These are phyloP conservation scores for Tylopilus cervinicoccineus DNA, from an alignment of 768 basidiomycete species.

Conservation along the genomic window DNA sequence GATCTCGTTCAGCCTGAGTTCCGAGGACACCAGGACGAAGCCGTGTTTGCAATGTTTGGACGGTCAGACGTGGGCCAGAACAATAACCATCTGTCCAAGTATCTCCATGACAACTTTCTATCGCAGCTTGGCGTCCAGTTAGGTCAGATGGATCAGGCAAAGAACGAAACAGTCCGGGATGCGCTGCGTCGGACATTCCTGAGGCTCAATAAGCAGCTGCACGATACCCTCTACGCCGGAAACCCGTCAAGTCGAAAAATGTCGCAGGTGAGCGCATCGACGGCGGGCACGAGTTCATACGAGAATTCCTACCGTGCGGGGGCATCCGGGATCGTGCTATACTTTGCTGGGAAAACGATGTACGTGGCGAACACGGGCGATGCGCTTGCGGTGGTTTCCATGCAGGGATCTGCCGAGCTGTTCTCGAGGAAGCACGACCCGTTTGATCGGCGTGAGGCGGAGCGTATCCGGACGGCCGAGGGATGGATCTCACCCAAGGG, in stretches of 20 bases:
- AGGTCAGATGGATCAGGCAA: conserved; percentile 33
- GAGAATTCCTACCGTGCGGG: conserved; percentile 64
- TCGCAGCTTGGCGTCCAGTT: conserved; percentile 59
- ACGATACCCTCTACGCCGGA: conserved; percentile 56
- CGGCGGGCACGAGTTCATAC: conserved; percentile 27
- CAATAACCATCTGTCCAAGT: conserved; percentile 75
- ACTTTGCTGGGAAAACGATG: conserved; percentile 73
- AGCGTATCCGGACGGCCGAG: conserved; percentile 85
- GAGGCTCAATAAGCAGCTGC: conserved; percentile 75
- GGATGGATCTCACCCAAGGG: conserved; percentile 94
- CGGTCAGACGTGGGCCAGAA: conserved; percentile 53
- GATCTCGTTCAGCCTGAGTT: conserved; percentile 91
- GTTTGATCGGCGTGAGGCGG: conserved; percentile 79
- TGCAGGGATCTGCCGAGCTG: conserved; percentile 65
- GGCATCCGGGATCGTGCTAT: conserved; percentile 83
- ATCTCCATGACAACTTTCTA: conserved; percentile 77
- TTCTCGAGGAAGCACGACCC: conserved; percentile 86
- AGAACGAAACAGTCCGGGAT: conserved; percentile 56
- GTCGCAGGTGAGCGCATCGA: conserved; percentile 57
- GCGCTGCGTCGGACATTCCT: conserved; percentile 88
- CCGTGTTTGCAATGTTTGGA: conserved; percentile 96
- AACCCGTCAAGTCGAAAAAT: conserved; percentile 55
- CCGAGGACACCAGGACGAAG: conserved; percentile 69
- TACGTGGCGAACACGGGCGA: conserved; percentile 91
- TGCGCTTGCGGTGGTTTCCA: conserved; percentile 81